Evolutionary conservation across 257 asterid species (phyloP).

Genomic region (Parsonsia alboflavescens): DNA sequence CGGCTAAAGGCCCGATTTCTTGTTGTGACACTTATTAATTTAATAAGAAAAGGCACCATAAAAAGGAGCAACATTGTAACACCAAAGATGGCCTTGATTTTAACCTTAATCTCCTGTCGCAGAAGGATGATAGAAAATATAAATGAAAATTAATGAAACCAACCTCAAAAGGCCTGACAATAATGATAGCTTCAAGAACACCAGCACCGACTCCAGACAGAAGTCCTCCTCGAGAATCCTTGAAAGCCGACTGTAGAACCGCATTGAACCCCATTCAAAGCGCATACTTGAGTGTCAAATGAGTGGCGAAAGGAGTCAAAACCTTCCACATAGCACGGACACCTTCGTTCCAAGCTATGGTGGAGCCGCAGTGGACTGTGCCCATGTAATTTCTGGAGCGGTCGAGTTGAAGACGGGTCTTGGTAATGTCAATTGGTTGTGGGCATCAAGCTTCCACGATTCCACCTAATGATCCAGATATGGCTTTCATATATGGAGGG

Average conservation of each 20-base stretch:
- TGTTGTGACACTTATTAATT: neutral
- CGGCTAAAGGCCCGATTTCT: too few species aligned
- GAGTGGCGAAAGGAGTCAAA: constrained; percentile 89
- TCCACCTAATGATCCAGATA: constrained; percentile 93
- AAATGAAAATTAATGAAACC: constrained; percentile 9
- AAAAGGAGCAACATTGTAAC: neutral
- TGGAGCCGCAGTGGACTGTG: constrained; percentile 76
- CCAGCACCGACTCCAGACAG: constrained; percentile 97
- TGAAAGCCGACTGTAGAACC: constrained; percentile 69
- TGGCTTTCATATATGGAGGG: constrained; percentile 89
- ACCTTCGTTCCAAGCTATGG: constrained; percentile 58
- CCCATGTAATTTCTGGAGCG: constrained; percentile 79
- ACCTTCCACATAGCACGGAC: constrained; percentile 96
- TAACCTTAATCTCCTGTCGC: neutral
- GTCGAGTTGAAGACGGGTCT: constrained; percentile 95
- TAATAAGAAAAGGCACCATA: neutral
- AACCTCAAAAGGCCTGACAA: constrained; percentile 98
- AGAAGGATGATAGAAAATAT: neutral
- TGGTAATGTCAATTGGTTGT: constrained; percentile 93
- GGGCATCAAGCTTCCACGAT: constrained; percentile 80
- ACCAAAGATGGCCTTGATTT: neutral
- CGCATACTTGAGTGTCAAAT: constrained; percentile 85
- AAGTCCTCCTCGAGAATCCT: constrained; percentile 72
- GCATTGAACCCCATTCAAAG: constrained; percentile 98
- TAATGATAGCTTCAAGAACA: constrained; percentile 87